Conservation (phyloP, 768 basidiomycete species). For the Wakefieldia striispora region DNA sequence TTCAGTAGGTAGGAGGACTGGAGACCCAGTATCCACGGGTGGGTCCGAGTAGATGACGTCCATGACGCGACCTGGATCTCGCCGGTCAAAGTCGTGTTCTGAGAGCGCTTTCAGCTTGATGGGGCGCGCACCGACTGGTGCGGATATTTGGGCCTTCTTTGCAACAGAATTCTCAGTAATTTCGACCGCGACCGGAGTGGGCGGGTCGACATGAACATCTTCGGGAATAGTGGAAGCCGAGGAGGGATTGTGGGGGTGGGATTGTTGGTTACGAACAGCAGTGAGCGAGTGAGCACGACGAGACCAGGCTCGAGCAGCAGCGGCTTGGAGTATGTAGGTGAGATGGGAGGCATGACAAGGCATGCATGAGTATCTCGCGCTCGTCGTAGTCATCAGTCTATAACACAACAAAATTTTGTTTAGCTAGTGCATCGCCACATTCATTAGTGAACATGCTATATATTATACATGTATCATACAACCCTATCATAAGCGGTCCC, state of each 20-base stretch:
- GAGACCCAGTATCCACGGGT: conserved; percentile 1
- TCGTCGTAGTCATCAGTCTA: too few species aligned
- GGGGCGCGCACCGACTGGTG: conserved; percentile 1
- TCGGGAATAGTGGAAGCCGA: background rate
- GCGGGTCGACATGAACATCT: background rate
- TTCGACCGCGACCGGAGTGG: background rate
- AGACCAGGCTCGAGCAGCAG: conserved; percentile 50
- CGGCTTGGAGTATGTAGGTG: conserved; percentile 42
- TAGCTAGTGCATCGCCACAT: conserved; percentile 10
- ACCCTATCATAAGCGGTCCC: too few species aligned
- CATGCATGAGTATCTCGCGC: conserved; percentile 34
- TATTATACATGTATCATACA: too few species aligned
- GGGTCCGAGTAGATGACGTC: conserved; percentile 6
- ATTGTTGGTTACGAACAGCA: too few species aligned
- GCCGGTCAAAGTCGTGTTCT: conserved; percentile 24
- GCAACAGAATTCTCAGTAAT: background rate
- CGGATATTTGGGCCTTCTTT: background rate
- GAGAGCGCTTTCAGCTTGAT: conserved; percentile 25
- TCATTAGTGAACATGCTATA: too few species aligned
- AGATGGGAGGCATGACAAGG: conserved; percentile 40
- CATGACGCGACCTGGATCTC: conserved; percentile 24
- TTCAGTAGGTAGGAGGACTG: conserved; percentile 4
- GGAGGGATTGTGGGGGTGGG: background rate
- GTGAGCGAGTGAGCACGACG: conserved; percentile 16
- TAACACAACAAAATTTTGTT: too few species aligned